Evolutionary conservation across 2,329 filamentous ascomycete genomes (phyloP), one percentile per base, ranked within the genome.

Genomic region (Xylariaceae sp.): DNA sequence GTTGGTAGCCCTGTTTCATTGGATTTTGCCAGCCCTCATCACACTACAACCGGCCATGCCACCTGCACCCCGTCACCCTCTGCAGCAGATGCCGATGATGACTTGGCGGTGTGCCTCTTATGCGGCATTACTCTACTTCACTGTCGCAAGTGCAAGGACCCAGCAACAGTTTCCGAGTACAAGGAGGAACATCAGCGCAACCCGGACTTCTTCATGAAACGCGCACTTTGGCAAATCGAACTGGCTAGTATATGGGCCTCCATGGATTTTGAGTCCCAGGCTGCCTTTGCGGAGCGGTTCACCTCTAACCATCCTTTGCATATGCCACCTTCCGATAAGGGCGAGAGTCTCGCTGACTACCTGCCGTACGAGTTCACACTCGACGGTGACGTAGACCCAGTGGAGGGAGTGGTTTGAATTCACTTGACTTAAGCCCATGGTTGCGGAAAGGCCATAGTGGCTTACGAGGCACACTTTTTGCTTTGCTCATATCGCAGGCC

Each of bases 1-100:
- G 90, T 98, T 83, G 78, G 90, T 95, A 60, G 55, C 52, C 54
- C 66, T 53, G 52, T 63, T 59, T 59, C 63, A 58, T 54, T n/a
- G n/a, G n/a, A n/a, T n/a, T n/a, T n/a, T n/a, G n/a, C n/a, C n/a
- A n/a, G n/a, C n/a, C n/a, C n/a, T n/a, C n/a, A n/a, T n/a, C n/a
- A n/a, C n/a, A n/a, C n/a, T n/a, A n/a, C n/a, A n/a, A n/a, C n/a
- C n/a, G n/a, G n/a, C n/a, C n/a, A 28, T 41, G 27, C 28, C 32
- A 34, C 38, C 34, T 27, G 40, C 26, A 11, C 38, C 30, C 19
- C 35, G 21, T 11, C 46, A 28, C 29, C 38, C 38, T 28, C 46
- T 37, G 18, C 37, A 13, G 41, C 17, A 19, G 8, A 41, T 43
- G 34, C 41, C 43, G 50, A 55, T 42, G 38, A 31, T 21, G 34